Base-by-base conservation (phyloP, 2,329 filamentous ascomycete genomes). In the Colletotrichum noveboracense region DNA sequence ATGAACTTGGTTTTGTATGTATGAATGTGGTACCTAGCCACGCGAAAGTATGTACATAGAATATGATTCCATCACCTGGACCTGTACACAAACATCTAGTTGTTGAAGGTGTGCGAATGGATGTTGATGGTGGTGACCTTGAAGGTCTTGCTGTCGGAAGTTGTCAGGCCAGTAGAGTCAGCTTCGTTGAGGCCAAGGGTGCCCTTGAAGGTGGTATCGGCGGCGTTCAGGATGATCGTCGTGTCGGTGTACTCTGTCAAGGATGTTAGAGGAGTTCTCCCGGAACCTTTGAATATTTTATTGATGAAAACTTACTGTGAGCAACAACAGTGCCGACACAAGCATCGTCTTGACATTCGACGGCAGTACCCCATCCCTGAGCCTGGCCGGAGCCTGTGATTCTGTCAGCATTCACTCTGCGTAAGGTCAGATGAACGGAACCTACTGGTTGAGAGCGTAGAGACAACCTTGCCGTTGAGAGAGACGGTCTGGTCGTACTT, bases 331-430 rank as follows among this genome's bases (percentile, higher is more conserved):
- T 69, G 52, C 66, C 52, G 14, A 38, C 32, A 2, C 52, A 69
- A n/a, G 52, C 66, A 30, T 69, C 66, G 18, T 69, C 66, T 16
- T 69, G 66, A 8, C 66, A 69, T n/a, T 69, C 66, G 3, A 69
- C 66, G 16, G 66, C 66, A 18, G 66, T 69, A 12, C 66, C 52
- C 66, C 66, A 69, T 18, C 66, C 66, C 52, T 69, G 30, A 5
- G 66, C 66, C 10, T 69, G 52, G 2, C 66, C 52, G 6, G 66
- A 69, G 30, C 66, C 52, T 69, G 4, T 60, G 2, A 8, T 2
- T 2, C 3, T 60, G 32, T 60, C 1, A 69, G 52, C 32, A 56
- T 28, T 10, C 0, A 1, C 21, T 0, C 24, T 13, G 2, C 14
- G 16, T 2, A 18, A 0, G 8, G 8, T 2, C 1, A 24, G 4